A percentile compares a stretch with the other conserved stretches of the same genome.
phyloP scores from a whole-genome alignment of 495 filamentous ascomycete genomes.

The Neurospora discreta region DNA sequence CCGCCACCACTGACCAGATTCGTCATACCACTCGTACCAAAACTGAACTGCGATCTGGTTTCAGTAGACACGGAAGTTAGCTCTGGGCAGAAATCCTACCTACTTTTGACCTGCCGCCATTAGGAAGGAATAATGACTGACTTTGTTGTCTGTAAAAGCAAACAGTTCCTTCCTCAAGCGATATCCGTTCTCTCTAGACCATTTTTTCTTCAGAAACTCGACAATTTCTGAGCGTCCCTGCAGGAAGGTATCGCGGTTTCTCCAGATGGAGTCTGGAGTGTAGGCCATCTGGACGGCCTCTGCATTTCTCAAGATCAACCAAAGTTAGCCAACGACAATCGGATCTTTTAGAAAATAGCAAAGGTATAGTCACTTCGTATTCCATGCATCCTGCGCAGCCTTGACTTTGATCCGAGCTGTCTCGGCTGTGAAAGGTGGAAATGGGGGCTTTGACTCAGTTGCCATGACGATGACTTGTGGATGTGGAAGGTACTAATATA shows the following conservation, averaged over 20 bases:
- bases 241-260: conserved; percentile 66
- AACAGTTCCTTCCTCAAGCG: conserved; percentile 82
- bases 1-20: conserved; percentile 70
- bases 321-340: not conserved
- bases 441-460: conserved; percentile 27
- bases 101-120: not conserved
- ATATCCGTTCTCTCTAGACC: conserved; percentile 63
- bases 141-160: conserved; percentile 53
- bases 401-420: conserved; percentile 74
- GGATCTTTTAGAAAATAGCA: not conserved
- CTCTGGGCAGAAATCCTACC: not conserved
- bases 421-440: conserved; percentile 71
- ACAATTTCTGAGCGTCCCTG: conserved; percentile 56
- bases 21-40: conserved; percentile 83
- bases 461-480: conserved; percentile 3
- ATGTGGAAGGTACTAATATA: not conserved
- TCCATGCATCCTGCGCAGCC: conserved; percentile 76
- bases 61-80: not conserved
- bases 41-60: conserved; percentile 72
- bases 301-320: conserved; percentile 40
- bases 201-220: conserved; percentile 66
- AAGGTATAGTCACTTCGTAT: conserved; percentile 48
- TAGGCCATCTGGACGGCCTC: conserved; percentile 57
- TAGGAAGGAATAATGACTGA: conserved; percentile 10
- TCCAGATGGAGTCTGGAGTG: conserved; percentile 70